phyloP scores from a whole-genome alignment of 345 rosid genomes.

The Clausena lansium region DNA sequence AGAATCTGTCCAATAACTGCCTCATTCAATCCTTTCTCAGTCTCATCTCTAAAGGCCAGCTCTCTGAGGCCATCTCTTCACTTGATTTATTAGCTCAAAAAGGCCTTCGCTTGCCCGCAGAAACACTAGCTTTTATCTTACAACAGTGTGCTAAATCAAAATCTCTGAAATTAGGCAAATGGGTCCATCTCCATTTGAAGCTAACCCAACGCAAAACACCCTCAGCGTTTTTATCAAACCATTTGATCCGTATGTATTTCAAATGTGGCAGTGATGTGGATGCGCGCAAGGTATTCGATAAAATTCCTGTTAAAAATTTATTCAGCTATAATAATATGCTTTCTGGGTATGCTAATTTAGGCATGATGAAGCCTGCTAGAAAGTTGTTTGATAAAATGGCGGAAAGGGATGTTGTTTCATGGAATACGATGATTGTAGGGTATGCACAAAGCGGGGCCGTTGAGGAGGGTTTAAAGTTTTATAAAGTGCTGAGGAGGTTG shows the following conservation, averaged over 20 bases:
- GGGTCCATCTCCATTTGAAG: conserved; percentile 78
- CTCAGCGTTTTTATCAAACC: conserved; percentile 49
- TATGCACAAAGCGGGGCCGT: conserved; percentile 45
- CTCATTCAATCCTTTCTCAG: conserved; percentile 35
- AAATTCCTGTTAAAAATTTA: conserved; percentile 56
- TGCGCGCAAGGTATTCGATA: conserved; percentile 65
- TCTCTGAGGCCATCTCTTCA: conserved; percentile 49
- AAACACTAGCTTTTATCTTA: conserved; percentile 43
- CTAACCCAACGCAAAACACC: conserved; percentile 55
- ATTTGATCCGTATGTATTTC: conserved; percentile 49
- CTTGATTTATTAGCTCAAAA: conserved; percentile 43
- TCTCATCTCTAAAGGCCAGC: conserved; percentile 36
- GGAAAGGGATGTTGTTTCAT: conserved; percentile 63
- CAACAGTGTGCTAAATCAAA: conserved; percentile 39
- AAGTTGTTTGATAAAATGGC: conserved; percentile 72
- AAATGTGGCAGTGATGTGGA: conserved; percentile 40
- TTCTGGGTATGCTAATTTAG: conserved; percentile 63
- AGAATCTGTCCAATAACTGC: conserved; percentile 32
- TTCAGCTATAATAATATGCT: conserved; percentile 73
- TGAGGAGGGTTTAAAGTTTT: conserved; percentile 45
- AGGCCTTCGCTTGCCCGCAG: conserved; percentile 59
- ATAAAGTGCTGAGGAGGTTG: conserved; percentile 49
- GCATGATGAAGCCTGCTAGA: conserved; percentile 57
- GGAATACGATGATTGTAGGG: conserved; percentile 82
- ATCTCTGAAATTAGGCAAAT: conserved; percentile 62